Percentiles rank a stretch among this genome's conserved stretches.
These are phyloP conservation scores for Aspergillus heteromorphus DNA, from an alignment of 495 filamentous ascomycete genomes.

Conservation along the genomic window DNA sequence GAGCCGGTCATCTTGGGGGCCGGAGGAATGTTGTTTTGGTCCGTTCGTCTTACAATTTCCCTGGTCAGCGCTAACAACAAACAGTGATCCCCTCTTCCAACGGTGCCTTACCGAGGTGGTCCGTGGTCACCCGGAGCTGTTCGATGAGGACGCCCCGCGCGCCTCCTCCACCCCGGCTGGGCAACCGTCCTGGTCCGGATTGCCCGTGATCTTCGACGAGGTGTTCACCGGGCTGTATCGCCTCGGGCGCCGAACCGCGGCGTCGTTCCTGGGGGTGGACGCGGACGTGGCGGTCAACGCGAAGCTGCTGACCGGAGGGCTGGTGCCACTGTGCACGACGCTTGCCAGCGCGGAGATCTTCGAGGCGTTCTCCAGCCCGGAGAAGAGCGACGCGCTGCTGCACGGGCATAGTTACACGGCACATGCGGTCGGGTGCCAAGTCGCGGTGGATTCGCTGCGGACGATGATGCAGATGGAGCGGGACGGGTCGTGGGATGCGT, in stretches of 20 bases:
- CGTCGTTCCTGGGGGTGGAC: slow-evolving; percentile 58
- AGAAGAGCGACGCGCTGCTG: slow-evolving; percentile 67
- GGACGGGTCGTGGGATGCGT: slow-evolving; percentile 44
- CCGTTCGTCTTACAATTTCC: slow-evolving; percentile 28
- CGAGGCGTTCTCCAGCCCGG: slow-evolving; percentile 56
- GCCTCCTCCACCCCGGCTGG: slow-evolving; percentile 5
- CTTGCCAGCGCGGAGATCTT: slow-evolving; percentile 67
- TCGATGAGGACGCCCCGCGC: slow-evolving; percentile 15
- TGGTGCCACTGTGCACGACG: slow-evolving; percentile 69
- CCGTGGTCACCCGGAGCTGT: slow-evolving; percentile 49
- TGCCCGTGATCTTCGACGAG: slow-evolving; percentile 74
- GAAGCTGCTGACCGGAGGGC: slow-evolving; percentile 71
- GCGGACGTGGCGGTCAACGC: slow-evolving; percentile 72
- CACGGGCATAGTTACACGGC: slow-evolving; percentile 82
- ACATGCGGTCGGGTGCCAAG: slow-evolving; percentile 68
- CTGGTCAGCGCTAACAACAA: background rate
- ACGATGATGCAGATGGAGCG: slow-evolving; percentile 52
- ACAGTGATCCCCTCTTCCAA: slow-evolving; percentile 73
- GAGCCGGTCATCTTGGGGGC: slow-evolving; percentile 73
- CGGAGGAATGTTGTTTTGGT: slow-evolving; percentile 74
- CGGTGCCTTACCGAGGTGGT: slow-evolving; percentile 57
- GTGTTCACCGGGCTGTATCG: slow-evolving; percentile 80
- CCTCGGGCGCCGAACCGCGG: slow-evolving; percentile 59
- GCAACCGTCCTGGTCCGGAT: slow-evolving; percentile 55
- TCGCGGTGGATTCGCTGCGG: slow-evolving; percentile 55